Conservation (phyloP, 2,329 filamentous ascomycete genomes). For the Colletotrichum liriopes region DNA sequence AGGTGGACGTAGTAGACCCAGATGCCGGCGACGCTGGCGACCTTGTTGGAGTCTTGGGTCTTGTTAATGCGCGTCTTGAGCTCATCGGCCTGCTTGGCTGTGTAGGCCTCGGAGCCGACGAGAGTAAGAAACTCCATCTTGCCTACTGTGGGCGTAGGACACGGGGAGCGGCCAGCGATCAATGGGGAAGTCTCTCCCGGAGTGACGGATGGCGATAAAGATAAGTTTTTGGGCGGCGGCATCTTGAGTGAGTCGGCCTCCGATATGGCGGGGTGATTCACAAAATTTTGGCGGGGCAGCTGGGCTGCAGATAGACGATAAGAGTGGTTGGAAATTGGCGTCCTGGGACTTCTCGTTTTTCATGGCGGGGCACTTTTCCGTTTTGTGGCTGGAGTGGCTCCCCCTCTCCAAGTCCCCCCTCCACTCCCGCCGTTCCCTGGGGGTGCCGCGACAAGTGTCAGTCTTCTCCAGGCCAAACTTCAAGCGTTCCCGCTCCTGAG, state of each 20-base stretch:
- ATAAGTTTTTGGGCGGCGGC: slow-evolving; percentile 34
- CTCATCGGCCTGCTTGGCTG: slow-evolving; percentile 60
- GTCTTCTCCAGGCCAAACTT: slow-evolving; percentile 3
- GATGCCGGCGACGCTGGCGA: slow-evolving; percentile 65
- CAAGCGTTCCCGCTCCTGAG: slow-evolving; percentile 1
- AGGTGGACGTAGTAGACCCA: slow-evolving; percentile 80
- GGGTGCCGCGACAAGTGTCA: slow-evolving; percentile 15
- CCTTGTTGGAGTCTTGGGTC: slow-evolving; percentile 49
- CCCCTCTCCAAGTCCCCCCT: background rate
- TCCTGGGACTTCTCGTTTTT: slow-evolving; percentile 9
- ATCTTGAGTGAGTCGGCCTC: slow-evolving; percentile 36
- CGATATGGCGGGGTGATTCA: slow-evolving; percentile 40
- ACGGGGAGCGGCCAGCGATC: slow-evolving; percentile 42
- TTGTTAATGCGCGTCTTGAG: slow-evolving; percentile 63
- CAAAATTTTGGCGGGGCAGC: slow-evolving; percentile 42
- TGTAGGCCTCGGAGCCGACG: slow-evolving; percentile 66
- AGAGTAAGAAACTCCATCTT: slow-evolving; percentile 51
- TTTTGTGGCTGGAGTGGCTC: slow-evolving; percentile 40
- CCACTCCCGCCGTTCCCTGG: background rate
- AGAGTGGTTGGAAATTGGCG: slow-evolving; percentile 34
- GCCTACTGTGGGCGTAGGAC: slow-evolving; percentile 39
- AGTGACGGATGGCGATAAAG: slow-evolving; percentile 33
- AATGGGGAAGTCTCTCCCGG: slow-evolving; percentile 41
- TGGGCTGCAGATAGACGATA: slow-evolving; percentile 38
- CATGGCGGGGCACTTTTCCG: slow-evolving; percentile 34